These are phyloP conservation scores for Cyanodermella asteris DNA, from an alignment of 2,329 filamentous ascomycete genomes.

Conservation along the genomic window DNA sequence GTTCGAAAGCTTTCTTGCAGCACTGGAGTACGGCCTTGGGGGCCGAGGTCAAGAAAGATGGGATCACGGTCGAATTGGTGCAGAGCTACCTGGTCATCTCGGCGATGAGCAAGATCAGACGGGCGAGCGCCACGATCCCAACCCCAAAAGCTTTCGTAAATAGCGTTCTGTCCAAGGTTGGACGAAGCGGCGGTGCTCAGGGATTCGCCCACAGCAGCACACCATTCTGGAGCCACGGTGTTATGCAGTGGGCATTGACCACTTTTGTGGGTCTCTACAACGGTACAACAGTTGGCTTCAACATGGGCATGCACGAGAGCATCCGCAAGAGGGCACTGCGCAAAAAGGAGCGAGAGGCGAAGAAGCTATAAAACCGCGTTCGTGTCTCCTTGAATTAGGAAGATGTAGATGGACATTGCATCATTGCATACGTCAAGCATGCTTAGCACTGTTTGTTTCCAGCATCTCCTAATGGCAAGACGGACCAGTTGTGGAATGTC, in stretches of 20 bases:
- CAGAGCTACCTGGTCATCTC: conserved; percentile 85
- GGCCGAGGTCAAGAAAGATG: conserved; percentile 57
- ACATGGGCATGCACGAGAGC: conserved; percentile 53
- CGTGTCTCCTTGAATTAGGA: too few species aligned
- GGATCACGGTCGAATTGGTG: conserved; percentile 76
- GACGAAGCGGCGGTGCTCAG: conserved; percentile 54
- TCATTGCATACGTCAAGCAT: too few species aligned
- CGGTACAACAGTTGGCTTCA: conserved; percentile 34
- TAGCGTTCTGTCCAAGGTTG: conserved; percentile 58
- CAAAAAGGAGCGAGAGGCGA: conserved; percentile 64
- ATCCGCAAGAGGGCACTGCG: conserved; percentile 64
- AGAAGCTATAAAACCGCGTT: too few species aligned
- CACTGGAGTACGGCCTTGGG: conserved; percentile 81
- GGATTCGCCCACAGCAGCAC: conserved; percentile 65
- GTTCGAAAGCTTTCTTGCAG: conserved; percentile 94
- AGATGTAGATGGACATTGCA: too few species aligned
- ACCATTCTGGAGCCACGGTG: conserved; percentile 77
- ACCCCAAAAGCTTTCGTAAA: conserved; percentile 65
- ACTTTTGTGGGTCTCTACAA: conserved; percentile 37
- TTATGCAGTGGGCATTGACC: conserved; percentile 65
- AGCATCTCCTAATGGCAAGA: too few species aligned
- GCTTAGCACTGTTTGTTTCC: too few species aligned
- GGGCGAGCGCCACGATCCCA: conserved; percentile 55
- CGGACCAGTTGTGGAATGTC: too few species aligned
- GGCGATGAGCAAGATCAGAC: conserved; percentile 90